Evolutionary conservation across 2,329 filamentous ascomycete species (phyloP).

Genomic region (Huntiella omanensis): DNA sequence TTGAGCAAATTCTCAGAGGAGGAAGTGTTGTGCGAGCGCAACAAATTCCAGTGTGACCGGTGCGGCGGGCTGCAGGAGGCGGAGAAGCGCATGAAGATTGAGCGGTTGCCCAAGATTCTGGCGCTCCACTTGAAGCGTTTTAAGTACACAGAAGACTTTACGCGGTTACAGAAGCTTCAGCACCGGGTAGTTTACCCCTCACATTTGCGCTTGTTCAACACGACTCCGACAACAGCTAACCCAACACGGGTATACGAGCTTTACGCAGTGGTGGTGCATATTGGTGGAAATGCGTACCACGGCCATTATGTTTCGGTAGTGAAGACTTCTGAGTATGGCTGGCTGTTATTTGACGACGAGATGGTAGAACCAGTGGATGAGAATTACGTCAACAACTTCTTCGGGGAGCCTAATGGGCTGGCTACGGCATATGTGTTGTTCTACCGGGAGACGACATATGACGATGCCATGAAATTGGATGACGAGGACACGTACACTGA

Average conservation of each 20-base stretch:
- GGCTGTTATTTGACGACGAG: conserved; percentile 94
- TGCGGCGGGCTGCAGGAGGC: conserved; percentile 93
- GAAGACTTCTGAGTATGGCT: conserved; percentile 89
- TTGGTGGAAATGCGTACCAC: conserved; percentile 90
- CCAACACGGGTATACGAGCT: conserved; percentile 88
- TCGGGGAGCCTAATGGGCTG: conserved; percentile 76
- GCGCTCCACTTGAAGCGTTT: conserved; percentile 91
- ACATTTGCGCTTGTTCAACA: conserved; percentile 90
- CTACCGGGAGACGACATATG: conserved; percentile 74
- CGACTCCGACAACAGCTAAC: conserved; percentile 84
- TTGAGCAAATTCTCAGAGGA: conserved; percentile 91
- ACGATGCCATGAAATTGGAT: conserved; percentile 24
- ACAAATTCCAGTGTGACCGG: conserved; percentile 97
- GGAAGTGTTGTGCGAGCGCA: conserved; percentile 94
- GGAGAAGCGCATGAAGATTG: conserved; percentile 98
- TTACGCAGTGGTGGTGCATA: conserved; percentile 93
- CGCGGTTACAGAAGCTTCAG: conserved; percentile 85
- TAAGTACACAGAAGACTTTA: conserved; percentile 94
- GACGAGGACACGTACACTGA: conserved; percentile 13
- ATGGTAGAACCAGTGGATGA: conserved; percentile 98
- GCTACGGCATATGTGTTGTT: conserved; percentile 95
- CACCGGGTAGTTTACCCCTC: conserved; percentile 95
- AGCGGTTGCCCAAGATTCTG: conserved; percentile 75
- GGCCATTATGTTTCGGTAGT: conserved; percentile 96
- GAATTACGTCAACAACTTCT: conserved; percentile 90